phyloP scores from a whole-genome alignment of 1,284 basidiomycete species.

The Sporisorium scitamineum region DNA sequence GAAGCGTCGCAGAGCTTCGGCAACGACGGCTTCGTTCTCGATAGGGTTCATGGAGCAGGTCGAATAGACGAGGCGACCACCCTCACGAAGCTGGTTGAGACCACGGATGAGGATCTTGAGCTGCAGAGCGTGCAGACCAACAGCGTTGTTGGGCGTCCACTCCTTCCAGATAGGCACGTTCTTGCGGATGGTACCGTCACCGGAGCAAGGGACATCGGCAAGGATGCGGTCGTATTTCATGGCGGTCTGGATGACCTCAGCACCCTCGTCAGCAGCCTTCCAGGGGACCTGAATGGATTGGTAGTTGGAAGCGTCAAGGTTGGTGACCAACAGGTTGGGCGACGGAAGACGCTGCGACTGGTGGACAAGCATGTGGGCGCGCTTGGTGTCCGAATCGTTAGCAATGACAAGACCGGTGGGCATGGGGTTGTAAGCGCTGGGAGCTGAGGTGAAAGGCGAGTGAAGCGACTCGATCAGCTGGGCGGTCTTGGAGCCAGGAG shows the following conservation, averaged over 20 bases:
- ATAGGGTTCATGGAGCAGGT: constrained; percentile 97
- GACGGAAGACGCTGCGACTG: constrained; percentile 94
- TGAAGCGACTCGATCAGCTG: constrained; percentile 91
- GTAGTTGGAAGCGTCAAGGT: constrained; percentile 91
- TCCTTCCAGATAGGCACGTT: constrained; percentile 95
- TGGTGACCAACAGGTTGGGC: constrained; percentile 93
- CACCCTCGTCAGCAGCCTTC: constrained; percentile 39
- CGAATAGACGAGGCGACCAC: constrained; percentile 94
- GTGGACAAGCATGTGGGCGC: constrained; percentile 96
- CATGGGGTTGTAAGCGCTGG: constrained; percentile 63
- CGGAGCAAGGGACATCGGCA: constrained; percentile 97
- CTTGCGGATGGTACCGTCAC: constrained; percentile 95
- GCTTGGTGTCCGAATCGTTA: constrained; percentile 91
- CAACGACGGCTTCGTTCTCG: constrained; percentile 97
- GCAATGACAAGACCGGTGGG: constrained; percentile 81
- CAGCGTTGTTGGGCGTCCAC: constrained; percentile 89
- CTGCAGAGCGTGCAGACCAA: constrained; percentile 92
- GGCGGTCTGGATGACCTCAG: constrained; percentile 67
- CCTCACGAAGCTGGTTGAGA: constrained; percentile 86
- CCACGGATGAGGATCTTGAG: constrained; percentile 90
- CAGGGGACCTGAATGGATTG: constrained; percentile 70
- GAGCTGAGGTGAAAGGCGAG: constrained; percentile 61
- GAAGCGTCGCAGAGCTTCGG: constrained; percentile 73
- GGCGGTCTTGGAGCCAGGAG: constrained; percentile 96
- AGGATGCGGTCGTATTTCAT: constrained; percentile 92